Conservation (phyloP, 257 asterid species). For the Solanum appendiculatum region DNA sequence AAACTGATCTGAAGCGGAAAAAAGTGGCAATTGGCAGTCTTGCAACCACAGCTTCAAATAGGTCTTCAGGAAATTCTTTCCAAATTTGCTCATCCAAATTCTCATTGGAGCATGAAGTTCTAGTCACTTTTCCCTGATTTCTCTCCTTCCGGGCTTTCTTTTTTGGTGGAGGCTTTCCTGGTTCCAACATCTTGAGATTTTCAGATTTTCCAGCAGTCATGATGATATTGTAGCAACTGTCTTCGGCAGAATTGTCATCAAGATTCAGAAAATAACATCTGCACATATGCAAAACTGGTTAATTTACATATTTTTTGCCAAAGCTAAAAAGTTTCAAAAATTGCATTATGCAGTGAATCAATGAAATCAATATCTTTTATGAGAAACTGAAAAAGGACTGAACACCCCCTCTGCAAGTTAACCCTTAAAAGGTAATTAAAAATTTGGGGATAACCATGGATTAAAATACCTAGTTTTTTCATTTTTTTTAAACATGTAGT, state of each 20-base stretch:
- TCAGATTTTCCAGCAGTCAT: conserved; percentile 77
- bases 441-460: background rate
- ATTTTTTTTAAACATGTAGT: background rate
- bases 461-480: background rate
- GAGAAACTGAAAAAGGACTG: background rate
- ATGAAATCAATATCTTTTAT: background rate
- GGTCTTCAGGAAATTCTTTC: conserved; percentile 96
- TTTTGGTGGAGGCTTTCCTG: conserved; percentile 69
- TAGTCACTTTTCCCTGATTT: conserved; percentile 34
- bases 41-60: conserved; percentile 80
- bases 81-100: conserved; percentile 63
- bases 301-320: conserved; percentile 11
- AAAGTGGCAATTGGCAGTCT: conserved; percentile 75
- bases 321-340: background rate
- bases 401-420: background rate
- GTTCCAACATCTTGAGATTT: conserved; percentile 77
- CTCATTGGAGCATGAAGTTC: conserved; percentile 26
- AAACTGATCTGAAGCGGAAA: conserved; percentile 73
- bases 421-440: background rate
- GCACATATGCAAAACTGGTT: conserved; percentile 10
- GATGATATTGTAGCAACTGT: conserved; percentile 45
- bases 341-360: background rate
- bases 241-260: conserved; percentile 40
- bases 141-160: conserved; percentile 68
- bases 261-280: conserved; percentile 60